Evolutionary conservation across 306 rosid species (phyloP), one percentile per base, ranked within the genome.

Genomic region (Pueraria montana): DNA sequence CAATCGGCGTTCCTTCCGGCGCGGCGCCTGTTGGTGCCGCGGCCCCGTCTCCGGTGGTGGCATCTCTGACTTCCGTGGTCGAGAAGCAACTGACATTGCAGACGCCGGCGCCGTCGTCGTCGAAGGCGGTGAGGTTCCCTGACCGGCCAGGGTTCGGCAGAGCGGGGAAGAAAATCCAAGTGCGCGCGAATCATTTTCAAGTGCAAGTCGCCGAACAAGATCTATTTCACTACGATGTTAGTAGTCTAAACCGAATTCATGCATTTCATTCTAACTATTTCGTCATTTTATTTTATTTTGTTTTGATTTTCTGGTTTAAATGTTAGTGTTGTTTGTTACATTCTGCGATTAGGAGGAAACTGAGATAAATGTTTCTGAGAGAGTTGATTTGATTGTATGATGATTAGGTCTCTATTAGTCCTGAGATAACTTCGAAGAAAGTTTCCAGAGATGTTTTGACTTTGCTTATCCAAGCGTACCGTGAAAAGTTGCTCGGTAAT

Each of bases 131-230:
- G 0, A 10, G 80, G 55, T 6, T 43, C 17, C 75, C 89, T 0
- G 61, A 21, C 46, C 87, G 98, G 14, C 98, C 98, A 0, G 90
- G 83, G 1, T 85, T 0, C 2, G 97, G 97, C 0, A 63, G 1
- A 8, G 0, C 21, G 0, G 98, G 98, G 0, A 24, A 0, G 0
- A 86, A 18, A 38, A 23, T 78, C 6, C 6, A 49, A 11, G 88
- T 92, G 2, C 83, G 90, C 0, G 98, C 98, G 0, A 94, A 94
- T 68, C 98, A 94, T n/a, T 91, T 94, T 5, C 56, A 77, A 1
- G 88, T 91, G 0, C 8, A 91, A 30, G 87, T 90, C 1, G 84
- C 85, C 0, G 85, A 85, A 0, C 18, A 11, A 0, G 94, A 91
- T 66, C 56, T 90, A 0, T 84, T 82, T 10, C 98, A 91, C 1